These are phyloP conservation scores for Pythium plurisporium DNA, from an alignment of 352 stramenopile genomes.

Conservation along the genomic window DNA sequence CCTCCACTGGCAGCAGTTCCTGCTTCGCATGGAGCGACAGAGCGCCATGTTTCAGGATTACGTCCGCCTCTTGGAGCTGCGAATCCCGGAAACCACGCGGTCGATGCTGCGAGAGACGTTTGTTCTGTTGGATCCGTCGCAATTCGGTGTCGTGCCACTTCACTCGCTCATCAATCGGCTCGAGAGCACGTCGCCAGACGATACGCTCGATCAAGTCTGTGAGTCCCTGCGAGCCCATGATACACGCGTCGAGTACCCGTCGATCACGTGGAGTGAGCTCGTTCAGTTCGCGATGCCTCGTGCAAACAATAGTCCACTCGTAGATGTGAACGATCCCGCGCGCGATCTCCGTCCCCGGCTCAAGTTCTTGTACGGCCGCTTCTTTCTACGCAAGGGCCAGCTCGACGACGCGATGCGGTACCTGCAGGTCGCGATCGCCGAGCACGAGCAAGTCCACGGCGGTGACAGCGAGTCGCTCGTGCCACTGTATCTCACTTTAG, in stretches of 20 bases:
- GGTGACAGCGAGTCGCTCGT: conserved; percentile 31
- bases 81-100: conserved; percentile 20
- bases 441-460: conserved; percentile 36
- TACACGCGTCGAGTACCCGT: conserved; percentile 11
- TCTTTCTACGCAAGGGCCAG: conserved; percentile 48
- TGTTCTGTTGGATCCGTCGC: conserved; percentile 31
- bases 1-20: conserved; percentile 61
- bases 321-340: conserved; percentile 20
- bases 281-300: conserved; percentile 1
- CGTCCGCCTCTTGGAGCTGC: conserved; percentile 25
- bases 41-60: conserved; percentile 37
- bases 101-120: conserved; percentile 32
- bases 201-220: background rate
- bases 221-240: background rate
- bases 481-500: conserved; percentile 47
- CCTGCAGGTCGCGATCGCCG: conserved; percentile 38
- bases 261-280: conserved; percentile 33
- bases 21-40: conserved; percentile 36
- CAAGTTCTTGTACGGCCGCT: conserved; percentile 48
- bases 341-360: conserved; percentile 32
- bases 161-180: conserved; percentile 34
- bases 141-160: conserved; percentile 41
- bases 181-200: background rate
- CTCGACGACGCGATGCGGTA: conserved; percentile 51
- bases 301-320: no score